Conservation (phyloP, 345 rosid genomes). For the Moricandia arvensis region DNA sequence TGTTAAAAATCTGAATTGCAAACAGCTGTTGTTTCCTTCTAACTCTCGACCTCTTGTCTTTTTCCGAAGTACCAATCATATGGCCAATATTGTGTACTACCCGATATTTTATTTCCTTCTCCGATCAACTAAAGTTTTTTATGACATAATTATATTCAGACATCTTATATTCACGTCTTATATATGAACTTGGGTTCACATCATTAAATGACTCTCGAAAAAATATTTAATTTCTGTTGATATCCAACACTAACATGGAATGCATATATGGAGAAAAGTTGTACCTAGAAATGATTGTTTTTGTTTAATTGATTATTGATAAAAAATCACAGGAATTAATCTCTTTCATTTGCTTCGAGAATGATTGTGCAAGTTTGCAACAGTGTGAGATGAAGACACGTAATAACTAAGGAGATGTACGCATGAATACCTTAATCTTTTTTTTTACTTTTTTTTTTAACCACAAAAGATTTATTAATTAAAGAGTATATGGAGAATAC, state of each 20-base stretch:
- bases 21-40: conserved; percentile 36
- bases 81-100: conserved; percentile 20
- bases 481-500: too few relatives aligned
- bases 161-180: conserved; percentile 27
- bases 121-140: background rate
- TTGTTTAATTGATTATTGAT: background rate
- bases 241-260: conserved; percentile 1
- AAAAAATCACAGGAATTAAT: background rate
- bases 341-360: background rate
- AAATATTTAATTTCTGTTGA: background rate
- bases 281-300: background rate
- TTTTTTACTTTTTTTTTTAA: too few relatives aligned
- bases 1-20: conserved; percentile 24
- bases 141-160: conserved; percentile 18
- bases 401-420: background rate
- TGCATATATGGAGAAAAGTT: background rate
- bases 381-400: conserved; percentile 8
- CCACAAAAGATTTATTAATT: too few relatives aligned
- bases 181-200: conserved; percentile 25
- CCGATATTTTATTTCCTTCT: background rate
- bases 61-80: conserved; percentile 36
- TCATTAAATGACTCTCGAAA: background rate
- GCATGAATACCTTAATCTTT: background rate
- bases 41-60: conserved; percentile 24
- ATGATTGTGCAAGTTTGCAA: conserved; percentile 30